A percentile compares a stretch with the other conserved stretches of the same genome.
Conservation (phyloP, 345 rosid genomes). For the Eucalyptus decipiens region DNA sequence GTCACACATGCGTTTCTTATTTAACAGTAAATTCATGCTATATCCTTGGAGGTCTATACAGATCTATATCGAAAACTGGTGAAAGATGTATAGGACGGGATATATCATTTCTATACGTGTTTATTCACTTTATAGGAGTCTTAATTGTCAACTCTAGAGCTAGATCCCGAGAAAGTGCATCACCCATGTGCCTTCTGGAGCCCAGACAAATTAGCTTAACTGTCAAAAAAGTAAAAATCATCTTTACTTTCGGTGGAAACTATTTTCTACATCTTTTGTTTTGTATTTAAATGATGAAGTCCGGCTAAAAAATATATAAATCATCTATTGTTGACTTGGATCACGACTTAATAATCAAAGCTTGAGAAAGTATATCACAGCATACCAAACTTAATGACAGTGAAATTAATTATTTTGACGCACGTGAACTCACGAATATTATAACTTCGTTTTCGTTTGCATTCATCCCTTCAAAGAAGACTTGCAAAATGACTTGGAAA, state of each 20-base stretch:
- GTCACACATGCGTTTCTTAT: neutral
- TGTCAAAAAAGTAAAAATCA: neutral
- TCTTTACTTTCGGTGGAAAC: neutral
- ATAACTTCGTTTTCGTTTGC: neutral
- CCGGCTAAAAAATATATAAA: neutral
- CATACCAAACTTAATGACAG: neutral
- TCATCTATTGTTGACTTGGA: neutral
- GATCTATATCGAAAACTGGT: neutral
- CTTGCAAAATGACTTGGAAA: neutral
- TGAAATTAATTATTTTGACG: neutral
- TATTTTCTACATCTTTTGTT: neutral
- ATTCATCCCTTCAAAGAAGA: neutral
- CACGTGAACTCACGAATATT: neutral
- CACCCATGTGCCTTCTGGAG: neutral
- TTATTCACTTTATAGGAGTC: neutral
- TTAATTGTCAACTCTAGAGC: neutral
- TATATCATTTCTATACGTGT: neutral
- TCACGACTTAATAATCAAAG: neutral
- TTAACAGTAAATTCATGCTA: neutral
- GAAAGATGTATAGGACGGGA: neutral
- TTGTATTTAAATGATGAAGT: neutral
- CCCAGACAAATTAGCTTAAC: neutral
- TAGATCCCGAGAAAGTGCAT: neutral
- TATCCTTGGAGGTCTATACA: neutral
- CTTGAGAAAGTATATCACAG: neutral